These are phyloP conservation scores for Plectosphaerella sp. DNA, from an alignment of 2,329 filamentous ascomycete genomes.

Conservation along the genomic window DNA sequence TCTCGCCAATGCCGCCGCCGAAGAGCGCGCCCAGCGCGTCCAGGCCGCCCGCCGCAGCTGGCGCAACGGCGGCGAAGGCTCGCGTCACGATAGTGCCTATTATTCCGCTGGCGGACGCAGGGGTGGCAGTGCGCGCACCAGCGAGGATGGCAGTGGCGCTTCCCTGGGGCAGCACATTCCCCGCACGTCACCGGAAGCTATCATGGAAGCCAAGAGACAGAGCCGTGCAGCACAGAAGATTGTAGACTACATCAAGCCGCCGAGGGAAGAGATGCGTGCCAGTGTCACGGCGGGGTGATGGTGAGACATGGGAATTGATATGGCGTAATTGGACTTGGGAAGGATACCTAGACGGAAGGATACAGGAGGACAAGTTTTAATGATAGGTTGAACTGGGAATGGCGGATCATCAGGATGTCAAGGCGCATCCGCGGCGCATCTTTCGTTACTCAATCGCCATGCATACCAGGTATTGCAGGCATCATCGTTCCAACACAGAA, in stretches of 20 bases:
- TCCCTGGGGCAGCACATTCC: not conserved
- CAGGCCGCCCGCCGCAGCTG: slow-evolving; percentile 6
- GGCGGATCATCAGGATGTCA: no score
- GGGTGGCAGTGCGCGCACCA: slow-evolving; percentile 5
- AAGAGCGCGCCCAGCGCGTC: slow-evolving; percentile 17
- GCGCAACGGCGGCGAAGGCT: slow-evolving; percentile 6
- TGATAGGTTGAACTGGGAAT: no score
- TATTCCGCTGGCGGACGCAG: slow-evolving; percentile 4
- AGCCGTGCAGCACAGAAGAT: slow-evolving; percentile 39
- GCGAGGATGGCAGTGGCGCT: slow-evolving; percentile 3
- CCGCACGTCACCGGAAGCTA: not conserved
- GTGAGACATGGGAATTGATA: no score
- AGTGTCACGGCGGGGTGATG: not conserved
- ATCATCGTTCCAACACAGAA: no score
- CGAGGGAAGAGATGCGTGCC: slow-evolving; percentile 4
- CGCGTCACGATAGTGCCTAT: slow-evolving; percentile 7
- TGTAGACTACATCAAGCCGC: slow-evolving; percentile 34
- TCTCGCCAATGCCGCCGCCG: slow-evolving; percentile 18
- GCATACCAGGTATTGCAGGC: no score
- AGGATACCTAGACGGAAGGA: no score
- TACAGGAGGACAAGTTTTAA: no score
- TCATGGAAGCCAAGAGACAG: slow-evolving; percentile 13
- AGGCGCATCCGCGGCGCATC: no score
- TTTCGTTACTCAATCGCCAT: no score
- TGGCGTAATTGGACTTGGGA: no score